Percentiles rank a stretch among this genome's conserved stretches.
These are phyloP conservation scores for Knufia fluminis DNA, from an alignment of 2,329 filamentous ascomycete species.

Conservation along the genomic window DNA sequence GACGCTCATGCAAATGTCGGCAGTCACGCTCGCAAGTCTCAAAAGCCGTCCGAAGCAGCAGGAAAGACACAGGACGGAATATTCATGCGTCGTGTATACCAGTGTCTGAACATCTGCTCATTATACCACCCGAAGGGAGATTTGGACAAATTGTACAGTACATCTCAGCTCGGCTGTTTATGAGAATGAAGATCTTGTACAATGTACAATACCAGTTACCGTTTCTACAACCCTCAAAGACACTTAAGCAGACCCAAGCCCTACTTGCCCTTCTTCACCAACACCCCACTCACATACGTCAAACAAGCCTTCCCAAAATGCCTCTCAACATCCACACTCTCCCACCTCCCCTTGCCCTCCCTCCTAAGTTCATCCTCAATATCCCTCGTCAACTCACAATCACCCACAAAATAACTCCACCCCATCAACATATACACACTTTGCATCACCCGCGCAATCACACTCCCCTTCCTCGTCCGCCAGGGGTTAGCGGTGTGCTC, in stretches of 20 bases:
- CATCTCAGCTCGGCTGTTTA: too few species aligned
- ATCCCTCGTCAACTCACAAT: constrained; percentile 43
- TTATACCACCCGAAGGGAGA: too few species aligned
- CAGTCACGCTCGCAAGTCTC: too few species aligned
- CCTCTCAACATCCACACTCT: constrained; percentile 37
- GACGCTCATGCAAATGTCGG: too few species aligned
- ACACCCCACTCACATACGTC: constrained; percentile 33
- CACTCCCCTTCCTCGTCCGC: constrained; percentile 36
- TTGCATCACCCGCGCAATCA: constrained; percentile 39
- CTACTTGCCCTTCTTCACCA: constrained; percentile 27
- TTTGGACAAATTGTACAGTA: too few species aligned
- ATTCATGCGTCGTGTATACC: too few species aligned
- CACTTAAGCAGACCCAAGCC: neutral
- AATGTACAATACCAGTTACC: too few species aligned
- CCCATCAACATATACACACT: constrained; percentile 36
- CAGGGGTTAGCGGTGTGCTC: constrained; percentile 49
- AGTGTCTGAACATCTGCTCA: too few species aligned
- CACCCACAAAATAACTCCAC: constrained; percentile 45
- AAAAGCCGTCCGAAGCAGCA: too few species aligned
- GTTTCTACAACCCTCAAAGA: too few species aligned
- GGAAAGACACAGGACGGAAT: too few species aligned
- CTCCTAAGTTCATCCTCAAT: constrained; percentile 36
- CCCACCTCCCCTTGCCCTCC: constrained; percentile 38
- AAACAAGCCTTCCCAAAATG: constrained; percentile 31
- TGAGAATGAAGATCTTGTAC: neutral